Evolutionary conservation across 495 filamentous ascomycete species (phyloP).

Genomic region (Friedmanniomyces endolithicus): DNA sequence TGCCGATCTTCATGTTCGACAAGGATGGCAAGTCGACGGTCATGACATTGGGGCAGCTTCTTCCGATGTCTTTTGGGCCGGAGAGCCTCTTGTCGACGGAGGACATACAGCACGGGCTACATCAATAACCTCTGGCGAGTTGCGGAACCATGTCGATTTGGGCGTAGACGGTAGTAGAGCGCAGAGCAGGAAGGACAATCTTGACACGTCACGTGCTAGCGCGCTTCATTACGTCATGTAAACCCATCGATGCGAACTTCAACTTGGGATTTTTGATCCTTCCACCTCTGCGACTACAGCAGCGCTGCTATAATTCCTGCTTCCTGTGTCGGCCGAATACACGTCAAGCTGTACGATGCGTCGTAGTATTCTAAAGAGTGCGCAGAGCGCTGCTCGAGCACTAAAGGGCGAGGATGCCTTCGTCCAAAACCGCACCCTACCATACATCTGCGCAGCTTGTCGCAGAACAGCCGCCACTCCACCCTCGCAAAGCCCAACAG

Average conservation of each 20-base stretch:
- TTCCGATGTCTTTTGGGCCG: conserved; percentile 25
- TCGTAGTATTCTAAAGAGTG: background rate
- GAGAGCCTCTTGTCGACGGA: conserved; percentile 19
- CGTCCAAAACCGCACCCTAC: background rate
- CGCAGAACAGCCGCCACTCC: background rate
- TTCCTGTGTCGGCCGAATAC: too few relatives aligned
- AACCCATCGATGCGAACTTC: background rate
- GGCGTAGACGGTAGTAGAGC: background rate
- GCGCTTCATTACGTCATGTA: too few relatives aligned
- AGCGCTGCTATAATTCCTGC: too few relatives aligned
- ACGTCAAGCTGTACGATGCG: background rate
- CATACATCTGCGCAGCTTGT: background rate
- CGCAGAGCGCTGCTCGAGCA: background rate
- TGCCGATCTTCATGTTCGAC: conserved; percentile 88
- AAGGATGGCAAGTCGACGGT: conserved; percentile 53
- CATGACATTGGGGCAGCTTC: conserved; percentile 46
- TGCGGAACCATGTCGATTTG: background rate
- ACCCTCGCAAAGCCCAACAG: background rate
- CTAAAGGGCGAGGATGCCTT: background rate
- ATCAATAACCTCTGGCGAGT: background rate
- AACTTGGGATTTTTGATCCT: too few relatives aligned
- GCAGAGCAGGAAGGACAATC: too few relatives aligned
- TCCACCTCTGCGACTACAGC: too few relatives aligned
- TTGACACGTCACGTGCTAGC: too few relatives aligned
- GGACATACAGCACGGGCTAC: conserved; percentile 9